Percentiles rank a stretch among this genome's conserved stretches.
Conservation (phyloP, 495 filamentous ascomycete genomes). For the Penicillium pancosmium region DNA sequence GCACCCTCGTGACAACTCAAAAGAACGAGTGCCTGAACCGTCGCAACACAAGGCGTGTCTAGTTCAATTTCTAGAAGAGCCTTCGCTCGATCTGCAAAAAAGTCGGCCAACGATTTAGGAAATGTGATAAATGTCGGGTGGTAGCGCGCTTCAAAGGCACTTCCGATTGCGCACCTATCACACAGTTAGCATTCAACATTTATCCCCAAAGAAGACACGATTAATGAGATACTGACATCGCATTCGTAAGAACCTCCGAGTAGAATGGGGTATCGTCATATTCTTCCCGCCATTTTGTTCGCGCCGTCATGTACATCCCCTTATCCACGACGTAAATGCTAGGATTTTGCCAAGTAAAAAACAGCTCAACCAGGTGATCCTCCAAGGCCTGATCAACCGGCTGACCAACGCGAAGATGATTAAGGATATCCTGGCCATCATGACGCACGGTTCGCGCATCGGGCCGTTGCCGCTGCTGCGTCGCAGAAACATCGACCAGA, state of each 20-base stretch:
- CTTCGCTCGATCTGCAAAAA: constrained; percentile 37
- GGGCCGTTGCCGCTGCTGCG: constrained; percentile 7
- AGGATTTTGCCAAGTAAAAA: constrained; percentile 42
- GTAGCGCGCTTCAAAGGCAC: constrained; percentile 30
- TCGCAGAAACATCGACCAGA: constrained; percentile 12
- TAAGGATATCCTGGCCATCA: constrained; percentile 23
- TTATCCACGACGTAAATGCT: constrained; percentile 35
- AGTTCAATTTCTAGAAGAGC: constrained; percentile 38
- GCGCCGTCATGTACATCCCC: constrained; percentile 27
- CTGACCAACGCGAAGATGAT: constrained; percentile 23
- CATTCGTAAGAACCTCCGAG: constrained; percentile 36
- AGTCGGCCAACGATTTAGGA: constrained; percentile 33
- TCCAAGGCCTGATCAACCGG: constrained; percentile 24
- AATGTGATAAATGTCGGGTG: constrained; percentile 30
- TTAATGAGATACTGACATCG: constrained; percentile 29
- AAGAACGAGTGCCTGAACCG: constrained; percentile 39
- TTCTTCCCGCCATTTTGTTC: constrained; percentile 14
- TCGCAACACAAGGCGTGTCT: constrained; percentile 36
- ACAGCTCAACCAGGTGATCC: constrained; percentile 35
- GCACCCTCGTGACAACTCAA: constrained; percentile 34
- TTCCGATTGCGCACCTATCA: constrained; percentile 37
- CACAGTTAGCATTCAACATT: neutral
- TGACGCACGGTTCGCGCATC: constrained; percentile 23
- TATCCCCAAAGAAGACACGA: neutral
- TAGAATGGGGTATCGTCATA: constrained; percentile 32